Base-by-base conservation (phyloP, 805 yeast species). In the Candida stauntonica region DNA sequence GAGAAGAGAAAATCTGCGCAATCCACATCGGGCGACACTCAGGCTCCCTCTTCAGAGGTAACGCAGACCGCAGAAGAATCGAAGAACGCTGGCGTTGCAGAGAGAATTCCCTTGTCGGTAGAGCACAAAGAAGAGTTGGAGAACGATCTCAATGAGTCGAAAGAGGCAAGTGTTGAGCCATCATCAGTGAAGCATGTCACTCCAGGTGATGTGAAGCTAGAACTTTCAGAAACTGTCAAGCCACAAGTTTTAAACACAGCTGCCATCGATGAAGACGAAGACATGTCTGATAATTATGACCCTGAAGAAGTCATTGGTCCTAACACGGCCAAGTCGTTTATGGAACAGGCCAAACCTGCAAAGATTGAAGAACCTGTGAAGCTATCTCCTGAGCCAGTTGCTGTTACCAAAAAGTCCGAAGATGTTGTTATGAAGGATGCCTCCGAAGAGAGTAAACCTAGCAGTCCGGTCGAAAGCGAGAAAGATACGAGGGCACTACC, bases 121-220 rank as follows among this genome's bases (percentile, higher is more conserved):
- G 54, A 50, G 29, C 50, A 47, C 30, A 50, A 50, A 26, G 52
- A 47, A 26, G 50, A 43, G 28, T 31, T 47, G 1, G 54, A 47
- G 23, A 27, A 38, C 5, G 24, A 26, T 1, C 7, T 38, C 2
- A 38, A 37, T 5, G 34, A 40, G n/a, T 42, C 51, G 4, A 33
- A 36, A 18, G 46, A 42, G 29, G 21, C 37, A 16, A 30, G 39
- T n/a, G 38, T 34, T 17, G 42, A 42, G 17, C 43, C 46, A 17
- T 20, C 20, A 1, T 18, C 13, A 5, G 39, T 24, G n/a, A n/a
- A n/a, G n/a, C n/a, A n/a, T n/a, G n/a, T n/a, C n/a, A n/a, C n/a
- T 16, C 6, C 4, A 5, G 21, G 19, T 23, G 26, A n/a, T n/a
- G n/a, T 24, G 9, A 36, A 36, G 27, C 29, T 32, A 20, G 31